Base-by-base conservation (phyloP, 306 rosid genomes). In the Datisca glomerata region DNA sequence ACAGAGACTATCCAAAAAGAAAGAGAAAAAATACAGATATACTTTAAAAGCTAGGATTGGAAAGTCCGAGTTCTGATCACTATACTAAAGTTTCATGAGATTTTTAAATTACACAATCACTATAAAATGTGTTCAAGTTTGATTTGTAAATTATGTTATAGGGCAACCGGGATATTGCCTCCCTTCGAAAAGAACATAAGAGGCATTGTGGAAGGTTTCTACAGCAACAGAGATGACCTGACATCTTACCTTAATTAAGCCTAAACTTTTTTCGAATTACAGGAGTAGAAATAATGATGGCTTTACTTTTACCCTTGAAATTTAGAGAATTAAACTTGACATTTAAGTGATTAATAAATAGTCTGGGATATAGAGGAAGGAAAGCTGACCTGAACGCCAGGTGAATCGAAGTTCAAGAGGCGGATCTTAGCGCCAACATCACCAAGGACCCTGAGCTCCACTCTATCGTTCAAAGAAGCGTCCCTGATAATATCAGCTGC, bases 391-490 rank as follows among this genome's bases (percentile, higher is more conserved):
- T 89, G 84, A 59, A 89, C 91, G 13, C 77, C 69, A 0, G 95
- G 95, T 0, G 98, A 77, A 66, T 89, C 86, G 53, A 84, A 44
- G 56, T 75, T 78, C 45, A 89, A 36, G 65, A 89, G 70, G 18
- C 98, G 98, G 79, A 89, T 89, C 93, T 75, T 89, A 38, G 98
- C 98, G n/a, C 86, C 81, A 22, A 89, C 91, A 11, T 89, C 97
- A 3, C 95, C 95, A 23, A 77, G 9, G 18, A 89, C 80, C 43
- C 93, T 21, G 7, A 83, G 85, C 31, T 83, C 97, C 5, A 89
- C 93, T 6, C 97, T 73, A 64, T 89, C 95, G 43, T 80, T 80
- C 24, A 89, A 67, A 2, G 93, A 77, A 24, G 93, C 95, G 33
- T 89, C 93, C 4, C 84, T 61, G 41, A 89, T 60, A 48, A 89